Evolutionary conservation across 2,329 filamentous ascomycete genomes (phyloP).

Genomic region (Diplodia corticola): DNA sequence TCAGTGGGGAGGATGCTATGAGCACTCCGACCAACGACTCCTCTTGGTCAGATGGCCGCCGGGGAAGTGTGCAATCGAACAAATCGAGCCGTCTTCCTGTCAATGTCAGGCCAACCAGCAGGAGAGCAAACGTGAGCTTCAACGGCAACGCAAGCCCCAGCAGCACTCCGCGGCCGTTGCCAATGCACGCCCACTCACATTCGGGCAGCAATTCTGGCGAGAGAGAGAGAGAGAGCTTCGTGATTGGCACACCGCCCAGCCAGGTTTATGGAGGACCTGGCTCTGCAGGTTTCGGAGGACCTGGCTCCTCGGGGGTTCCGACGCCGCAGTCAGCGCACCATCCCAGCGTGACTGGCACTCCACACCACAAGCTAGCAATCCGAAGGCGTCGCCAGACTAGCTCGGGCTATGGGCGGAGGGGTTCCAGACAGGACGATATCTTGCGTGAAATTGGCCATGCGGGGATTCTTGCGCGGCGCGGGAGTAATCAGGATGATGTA

Average conservation of each 20-base stretch:
- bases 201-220: not conserved
- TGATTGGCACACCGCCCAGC: conserved; percentile 18
- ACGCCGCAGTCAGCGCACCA: conserved; percentile 10
- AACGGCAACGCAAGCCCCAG: conserved; percentile 7
- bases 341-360: not conserved
- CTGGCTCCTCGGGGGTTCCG: not conserved
- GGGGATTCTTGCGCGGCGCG: not conserved
- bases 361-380: conserved; percentile 15
- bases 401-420: conserved; percentile 15
- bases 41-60: conserved; percentile 3
- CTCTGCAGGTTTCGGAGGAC: conserved; percentile 1
- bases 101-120: conserved; percentile 17
- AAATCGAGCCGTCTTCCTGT: conserved; percentile 15
- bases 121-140: conserved; percentile 2
- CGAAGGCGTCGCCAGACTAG: conserved; percentile 24
- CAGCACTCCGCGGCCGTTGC: not conserved
- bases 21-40: conserved; percentile 12
- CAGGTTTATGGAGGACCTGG: conserved; percentile 3
- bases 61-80: conserved; percentile 4
- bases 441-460: conserved; percentile 14
- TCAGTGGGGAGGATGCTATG: conserved; percentile 7
- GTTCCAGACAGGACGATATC: conserved; percentile 15
- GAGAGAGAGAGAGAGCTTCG: not conserved
- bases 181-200: not conserved
- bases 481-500: conserved; percentile 12